Percentiles rank a stretch among this genome's conserved stretches.
phyloP scores from a whole-genome alignment of 768 basidiomycete genomes.

The Mycena vitilis region DNA sequence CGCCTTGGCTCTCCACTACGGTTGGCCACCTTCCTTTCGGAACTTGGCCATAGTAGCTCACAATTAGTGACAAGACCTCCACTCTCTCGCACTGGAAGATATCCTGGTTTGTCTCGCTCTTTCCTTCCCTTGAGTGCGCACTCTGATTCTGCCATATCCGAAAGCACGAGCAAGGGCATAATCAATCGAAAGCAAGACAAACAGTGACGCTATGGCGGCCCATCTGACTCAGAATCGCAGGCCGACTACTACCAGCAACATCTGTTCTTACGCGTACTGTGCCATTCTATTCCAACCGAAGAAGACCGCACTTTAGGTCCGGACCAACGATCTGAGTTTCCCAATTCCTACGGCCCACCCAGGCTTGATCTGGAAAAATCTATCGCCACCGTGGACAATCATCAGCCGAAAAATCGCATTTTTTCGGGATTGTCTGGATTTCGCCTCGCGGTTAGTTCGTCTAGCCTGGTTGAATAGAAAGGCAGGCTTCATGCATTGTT shows the following conservation, averaged over 20 bases:
- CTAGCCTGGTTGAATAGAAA: background rate
- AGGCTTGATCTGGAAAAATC: constrained; percentile 16
- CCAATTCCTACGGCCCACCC: background rate
- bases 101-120: constrained; percentile 40
- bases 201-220: too few relatives aligned
- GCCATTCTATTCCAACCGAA: constrained; percentile 30
- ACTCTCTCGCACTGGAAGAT: constrained; percentile 64
- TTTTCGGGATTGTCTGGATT: constrained; percentile 25
- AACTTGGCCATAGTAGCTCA: background rate
- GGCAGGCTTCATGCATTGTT: background rate
- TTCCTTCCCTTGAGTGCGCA: too few relatives aligned
- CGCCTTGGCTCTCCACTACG: constrained; percentile 26
- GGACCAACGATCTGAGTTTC: constrained; percentile 11
- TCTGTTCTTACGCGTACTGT: constrained; percentile 28
- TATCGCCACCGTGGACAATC: background rate
- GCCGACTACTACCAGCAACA: constrained; percentile 39
- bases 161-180: constrained; percentile 42
- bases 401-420: background rate
- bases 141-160: too few relatives aligned
- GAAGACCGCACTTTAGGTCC: constrained; percentile 11
- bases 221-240: constrained; percentile 12
- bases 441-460: constrained; percentile 20
- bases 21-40: background rate
- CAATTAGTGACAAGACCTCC: constrained; percentile 49
- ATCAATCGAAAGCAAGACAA: constrained; percentile 20